Base-by-base conservation (phyloP, 352 stramenopile genomes). In the Phytophthora aleatoria region DNA sequence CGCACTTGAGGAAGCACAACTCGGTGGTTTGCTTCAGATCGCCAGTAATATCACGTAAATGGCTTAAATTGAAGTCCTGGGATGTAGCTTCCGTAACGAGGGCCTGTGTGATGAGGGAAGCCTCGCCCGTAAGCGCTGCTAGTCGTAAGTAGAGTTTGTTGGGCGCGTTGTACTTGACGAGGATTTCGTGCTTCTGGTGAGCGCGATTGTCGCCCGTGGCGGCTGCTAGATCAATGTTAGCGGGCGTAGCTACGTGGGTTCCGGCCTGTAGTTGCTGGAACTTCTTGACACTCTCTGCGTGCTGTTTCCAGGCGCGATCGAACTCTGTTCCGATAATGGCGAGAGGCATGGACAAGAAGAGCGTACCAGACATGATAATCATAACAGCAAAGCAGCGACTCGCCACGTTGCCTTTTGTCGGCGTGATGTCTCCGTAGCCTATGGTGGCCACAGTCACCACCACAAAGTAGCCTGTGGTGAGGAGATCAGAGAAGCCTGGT, bases 241-340 rank as follows among this genome's bases (percentile, higher is more conserved):
- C 44, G 0, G 60, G 36, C 24, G 65, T 73, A 24, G 53, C 56
- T 20, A 61, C 65, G 20, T 66, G 49, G n/a, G 53, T 50, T 16
- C 65, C 60, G 36, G 60, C 54, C 20, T 73, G 65, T 2, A 73
- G 31, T 44, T 77, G 67, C 43, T 90, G 72, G 50, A 85, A 81
- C 64, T 84, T 79, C 35, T 87, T 74, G 44, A 91, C 76, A 27
- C 75, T 87, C 50, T 92, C 79, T 20, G 79, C 76, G 50, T 93
- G 82, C 36, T 91, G 79, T 26, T 89, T 89, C 83, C 83, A 92
- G 7, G 85, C 85, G 26, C 81, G 79, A 38, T 92, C 82, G 41
- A 93, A 94, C 59, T 94, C 85, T 1, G 83, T 94, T 42, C 85
- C 85, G 62, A 94, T 91, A 79, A 94, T 94, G 39, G 85, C 85